phyloP scores from a whole-genome alignment of 2,329 filamentous ascomycete genomes.

The Paradendryphiella salina region DNA sequence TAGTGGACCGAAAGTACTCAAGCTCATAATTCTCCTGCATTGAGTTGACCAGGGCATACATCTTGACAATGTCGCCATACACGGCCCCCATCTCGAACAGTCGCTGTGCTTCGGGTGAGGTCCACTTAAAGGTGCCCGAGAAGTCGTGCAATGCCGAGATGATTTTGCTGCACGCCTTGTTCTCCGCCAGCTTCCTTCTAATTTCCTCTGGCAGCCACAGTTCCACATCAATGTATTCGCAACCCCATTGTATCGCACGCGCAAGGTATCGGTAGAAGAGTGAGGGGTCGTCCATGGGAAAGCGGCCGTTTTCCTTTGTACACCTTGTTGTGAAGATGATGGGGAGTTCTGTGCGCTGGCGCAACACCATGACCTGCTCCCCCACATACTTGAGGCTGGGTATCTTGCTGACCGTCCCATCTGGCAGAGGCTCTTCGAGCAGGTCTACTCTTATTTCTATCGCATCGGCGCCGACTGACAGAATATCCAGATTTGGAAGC shows the following conservation, averaged over 20 bases:
- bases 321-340: slow-evolving; percentile 88
- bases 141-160: slow-evolving; percentile 94
- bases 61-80: slow-evolving; percentile 86
- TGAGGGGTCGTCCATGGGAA: slow-evolving; percentile 77
- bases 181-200: slow-evolving; percentile 66
- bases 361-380: slow-evolving; percentile 80
- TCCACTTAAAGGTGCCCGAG: slow-evolving; percentile 82
- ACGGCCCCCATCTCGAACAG: slow-evolving; percentile 72
- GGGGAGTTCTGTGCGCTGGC: slow-evolving; percentile 83
- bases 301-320: slow-evolving; percentile 78
- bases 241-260: slow-evolving; percentile 83
- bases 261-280: slow-evolving; percentile 80
- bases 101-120: slow-evolving; percentile 69
- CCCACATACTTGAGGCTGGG: slow-evolving; percentile 83
- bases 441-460: slow-evolving; percentile 85
- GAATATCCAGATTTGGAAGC: slow-evolving; percentile 80
- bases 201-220: slow-evolving; percentile 82
- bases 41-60: slow-evolving; percentile 81
- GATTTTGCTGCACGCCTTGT: slow-evolving; percentile 77
- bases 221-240: slow-evolving; percentile 88
- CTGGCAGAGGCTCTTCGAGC: slow-evolving; percentile 68
- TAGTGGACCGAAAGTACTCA: slow-evolving; percentile 81
- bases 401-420: slow-evolving; percentile 62
- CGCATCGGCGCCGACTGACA: slow-evolving; percentile 83
- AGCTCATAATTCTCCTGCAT: slow-evolving; percentile 88